Evolutionary conservation across 768 basidiomycete species (phyloP), one percentile per base, ranked within the genome.

Genomic region (Piloderma croceum): DNA sequence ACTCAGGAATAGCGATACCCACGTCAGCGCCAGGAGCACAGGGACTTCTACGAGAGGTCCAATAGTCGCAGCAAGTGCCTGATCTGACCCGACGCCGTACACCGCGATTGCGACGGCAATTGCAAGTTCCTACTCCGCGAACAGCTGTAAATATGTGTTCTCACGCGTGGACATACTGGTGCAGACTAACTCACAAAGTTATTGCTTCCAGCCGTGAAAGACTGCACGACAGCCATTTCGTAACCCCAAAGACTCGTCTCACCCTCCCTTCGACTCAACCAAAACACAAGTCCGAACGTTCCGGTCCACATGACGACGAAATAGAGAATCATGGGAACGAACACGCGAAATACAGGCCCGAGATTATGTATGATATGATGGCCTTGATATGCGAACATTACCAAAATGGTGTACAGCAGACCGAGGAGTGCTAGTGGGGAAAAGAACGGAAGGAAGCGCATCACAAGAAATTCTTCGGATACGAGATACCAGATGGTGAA

Each of bases 31-130:
- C 11, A 90, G 71, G 33, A 90, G 60, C 2, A 89, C 84, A 0
- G 86, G 89, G 0, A 91, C 89, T 53, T 87, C 81, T 0, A 83
- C 77, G n/a, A 86, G 63, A 0, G 81, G 83, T 0, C 84, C 83
- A 17, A 85, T 80, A 0, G 87, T 89, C 0, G 87, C 85, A 0
- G 88, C 88, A 1, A 91, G 67, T 0, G 84, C 87, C 60, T 91
- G 81, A 40, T 83, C 78, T 0, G 84, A 87, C 5, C 77, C 70
- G 5, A 83, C 77, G 3, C 90, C 88, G 58, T 80, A 91, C 0
- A 82, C 76, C 0, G 84, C 80, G 31, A 89, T 81, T 3, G 80
- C 73, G 1, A 90, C 81, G 0, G 90, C 88, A 39, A 91, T 91
- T 0, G 89, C 86, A 0, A 90, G 70, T 63, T 90, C 86, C 73